Base-by-base conservation (phyloP, 2,329 filamentous ascomycete species). In the Alternaria alternata region DNA sequence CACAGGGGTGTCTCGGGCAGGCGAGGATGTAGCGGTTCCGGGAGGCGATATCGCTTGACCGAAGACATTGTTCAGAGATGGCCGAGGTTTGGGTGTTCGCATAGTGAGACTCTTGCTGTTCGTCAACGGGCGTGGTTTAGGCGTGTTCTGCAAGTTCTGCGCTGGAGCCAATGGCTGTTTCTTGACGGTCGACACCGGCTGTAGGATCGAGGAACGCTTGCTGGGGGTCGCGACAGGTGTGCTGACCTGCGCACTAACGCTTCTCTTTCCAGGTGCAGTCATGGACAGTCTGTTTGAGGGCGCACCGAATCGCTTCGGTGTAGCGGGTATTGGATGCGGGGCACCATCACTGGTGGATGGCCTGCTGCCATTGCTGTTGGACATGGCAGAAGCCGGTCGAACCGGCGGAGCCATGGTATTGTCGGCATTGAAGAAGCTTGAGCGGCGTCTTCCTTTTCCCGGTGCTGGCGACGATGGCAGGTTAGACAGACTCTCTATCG, bases 401-500 rank as follows among this genome's bases (percentile, higher is more conserved):
- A 90, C 65, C 77, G 92, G 71, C 5, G 90, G 86, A 18, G 84
- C 83, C 79, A 86, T 86, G 7, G 85, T 82, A 59, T 86, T 85
- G n/a, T 88, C 83, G 2, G 83, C 79, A 49, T 88, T 88, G 73
- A 91, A 95, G 76, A 96, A 93, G 56, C 87, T 88, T 0, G 92
- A 92, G 8, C 86, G 82, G 54, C 88, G 87, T 59, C 87, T 87
- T 53, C 65, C 84, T 87, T 46, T 91, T 78, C 87, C 62, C 20
- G 65, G 65, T 5, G 71, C 71, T 4, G 94, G 93, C 0, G 93
- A 95, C 0, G 91, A 88, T 0, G 93, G 91, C 30, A 97, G 82
- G 47, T 88, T 87, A 3, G 93, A 86, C 6, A 97, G 81, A 0
- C 92, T 96, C 75, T 96, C 92, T 42, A 96, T 89, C 0, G 94